Conservation (phyloP, 345 rosid genomes). For the Salix koriyanagi region DNA sequence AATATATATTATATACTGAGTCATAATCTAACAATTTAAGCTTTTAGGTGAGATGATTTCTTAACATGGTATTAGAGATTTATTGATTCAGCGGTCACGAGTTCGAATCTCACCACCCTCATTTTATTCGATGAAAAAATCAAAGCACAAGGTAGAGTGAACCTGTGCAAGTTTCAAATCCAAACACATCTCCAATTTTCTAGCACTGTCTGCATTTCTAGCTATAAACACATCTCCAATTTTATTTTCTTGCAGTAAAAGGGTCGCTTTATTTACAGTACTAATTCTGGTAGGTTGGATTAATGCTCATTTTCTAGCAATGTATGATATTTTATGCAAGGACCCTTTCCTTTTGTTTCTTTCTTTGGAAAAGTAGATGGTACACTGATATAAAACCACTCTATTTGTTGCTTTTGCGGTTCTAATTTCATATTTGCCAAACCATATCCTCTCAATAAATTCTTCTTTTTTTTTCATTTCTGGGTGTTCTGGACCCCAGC, state of each 20-base stretch:
- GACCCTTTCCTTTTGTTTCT: neutral
- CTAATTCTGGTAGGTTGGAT: neutral
- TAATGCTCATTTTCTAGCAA: slow-evolving; percentile 5
- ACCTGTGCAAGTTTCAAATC: no score
- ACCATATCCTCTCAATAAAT: neutral
- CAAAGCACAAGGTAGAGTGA: no score
- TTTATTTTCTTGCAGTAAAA: neutral
- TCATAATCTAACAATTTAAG: no score
- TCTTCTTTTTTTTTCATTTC: neutral
- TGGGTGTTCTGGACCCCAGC: no score
- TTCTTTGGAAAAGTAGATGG: neutral
- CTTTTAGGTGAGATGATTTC: no score
- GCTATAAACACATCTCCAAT: neutral
- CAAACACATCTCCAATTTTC: neutral
- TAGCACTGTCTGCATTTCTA: neutral
- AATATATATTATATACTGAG: no score
- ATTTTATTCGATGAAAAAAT: no score
- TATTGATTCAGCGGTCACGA: no score
- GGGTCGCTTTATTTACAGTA: no score
- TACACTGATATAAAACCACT: neutral
- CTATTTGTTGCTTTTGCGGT: slow-evolving; percentile 12
- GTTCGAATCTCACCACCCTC: no score
- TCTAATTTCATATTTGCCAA: slow-evolving; percentile 1
- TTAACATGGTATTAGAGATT: no score
- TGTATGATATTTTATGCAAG: neutral